Conservation (phyloP, 208 protist genomes). For the Leishmania major region DNA sequence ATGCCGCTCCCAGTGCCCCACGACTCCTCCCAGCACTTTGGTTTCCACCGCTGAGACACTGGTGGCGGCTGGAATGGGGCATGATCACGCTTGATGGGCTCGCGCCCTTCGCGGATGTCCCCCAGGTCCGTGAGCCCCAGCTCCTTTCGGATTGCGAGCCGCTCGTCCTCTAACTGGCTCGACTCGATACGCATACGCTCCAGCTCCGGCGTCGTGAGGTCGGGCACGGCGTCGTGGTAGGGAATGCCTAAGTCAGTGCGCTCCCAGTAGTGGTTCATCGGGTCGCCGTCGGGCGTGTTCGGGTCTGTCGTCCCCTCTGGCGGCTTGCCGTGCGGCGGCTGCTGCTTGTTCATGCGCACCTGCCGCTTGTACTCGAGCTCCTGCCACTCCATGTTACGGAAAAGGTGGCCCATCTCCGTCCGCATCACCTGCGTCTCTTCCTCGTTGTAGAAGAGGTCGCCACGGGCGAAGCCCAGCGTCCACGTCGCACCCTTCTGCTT, state of each 20-base stretch:
- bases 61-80: constrained; percentile 81
- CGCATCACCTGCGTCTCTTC: constrained; percentile 92
- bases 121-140: constrained; percentile 85
- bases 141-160: constrained; percentile 81
- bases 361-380: constrained; percentile 90
- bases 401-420: constrained; percentile 81
- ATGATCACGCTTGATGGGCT: constrained; percentile 62
- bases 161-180: constrained; percentile 86
- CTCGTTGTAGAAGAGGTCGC: constrained; percentile 92
- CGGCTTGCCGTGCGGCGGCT: constrained; percentile 79
- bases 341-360: constrained; percentile 83
- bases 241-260: constrained; percentile 87
- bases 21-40: constrained; percentile 90
- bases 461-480: constrained; percentile 85
- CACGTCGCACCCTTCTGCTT: constrained; percentile 78
- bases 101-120: constrained; percentile 84
- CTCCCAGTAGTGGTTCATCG: constrained; percentile 89
- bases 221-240: constrained; percentile 86
- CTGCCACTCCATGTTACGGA: constrained; percentile 92
- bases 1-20: constrained; percentile 83
- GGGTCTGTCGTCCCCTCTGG: constrained; percentile 82
- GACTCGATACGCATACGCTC: constrained; percentile 83
- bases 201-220: constrained; percentile 85
- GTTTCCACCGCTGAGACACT: constrained; percentile 85
- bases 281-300: constrained; percentile 66